A percentile compares a stretch with the other conserved stretches of the same genome.
phyloP scores from a whole-genome alignment of 1,284 basidiomycete genomes.

The Pseudozyma sp. region DNA sequence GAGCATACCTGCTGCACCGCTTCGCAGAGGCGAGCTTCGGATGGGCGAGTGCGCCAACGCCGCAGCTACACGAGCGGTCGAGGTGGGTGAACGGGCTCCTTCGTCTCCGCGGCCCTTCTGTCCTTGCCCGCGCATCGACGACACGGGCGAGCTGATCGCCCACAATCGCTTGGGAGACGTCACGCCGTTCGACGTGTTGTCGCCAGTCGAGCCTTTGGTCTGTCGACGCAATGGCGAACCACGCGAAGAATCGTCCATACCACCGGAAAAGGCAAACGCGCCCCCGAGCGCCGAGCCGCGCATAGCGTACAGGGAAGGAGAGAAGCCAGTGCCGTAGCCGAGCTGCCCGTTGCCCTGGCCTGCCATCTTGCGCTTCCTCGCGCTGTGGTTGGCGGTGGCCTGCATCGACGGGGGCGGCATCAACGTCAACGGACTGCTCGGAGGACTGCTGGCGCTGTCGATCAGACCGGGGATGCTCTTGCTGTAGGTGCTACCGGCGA shows the following conservation, averaged over 20 bases:
- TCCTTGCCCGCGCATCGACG: constrained; percentile 46
- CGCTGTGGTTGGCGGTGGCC: constrained; percentile 51
- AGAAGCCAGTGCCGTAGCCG: constrained; percentile 39
- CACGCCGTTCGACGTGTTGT: constrained; percentile 22
- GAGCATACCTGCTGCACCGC: constrained; percentile 34
- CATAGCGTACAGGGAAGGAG: constrained; percentile 41
- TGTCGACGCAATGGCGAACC: constrained; percentile 46
- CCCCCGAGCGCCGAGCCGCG: constrained; percentile 40
- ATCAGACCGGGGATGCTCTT: constrained; percentile 54
- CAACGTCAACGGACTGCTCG: constrained; percentile 53
- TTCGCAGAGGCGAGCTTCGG: constrained; percentile 45
- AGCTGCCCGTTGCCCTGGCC: constrained; percentile 41
- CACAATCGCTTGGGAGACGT: constrained; percentile 48
- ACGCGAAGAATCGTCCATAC: constrained; percentile 38
- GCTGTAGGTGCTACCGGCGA: constrained; percentile 47
- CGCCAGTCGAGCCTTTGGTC: constrained; percentile 24
- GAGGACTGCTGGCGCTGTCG: constrained; percentile 61
- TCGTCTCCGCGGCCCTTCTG: constrained; percentile 25
- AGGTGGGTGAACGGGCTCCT: constrained; percentile 41
- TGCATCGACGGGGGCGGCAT: constrained; percentile 59
- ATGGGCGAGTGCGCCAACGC: constrained; percentile 43
- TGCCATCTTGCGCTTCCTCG: constrained; percentile 54
- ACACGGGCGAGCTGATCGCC: constrained; percentile 54
- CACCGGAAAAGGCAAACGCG: constrained; percentile 40
- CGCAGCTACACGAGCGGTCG: constrained; percentile 38